A percentile compares a stretch with the other conserved stretches of the same genome.
These are phyloP conservation scores for Cryptosporidium meleagridis DNA, from an alignment of 169 alveolate genomes.

Conservation along the genomic window DNA sequence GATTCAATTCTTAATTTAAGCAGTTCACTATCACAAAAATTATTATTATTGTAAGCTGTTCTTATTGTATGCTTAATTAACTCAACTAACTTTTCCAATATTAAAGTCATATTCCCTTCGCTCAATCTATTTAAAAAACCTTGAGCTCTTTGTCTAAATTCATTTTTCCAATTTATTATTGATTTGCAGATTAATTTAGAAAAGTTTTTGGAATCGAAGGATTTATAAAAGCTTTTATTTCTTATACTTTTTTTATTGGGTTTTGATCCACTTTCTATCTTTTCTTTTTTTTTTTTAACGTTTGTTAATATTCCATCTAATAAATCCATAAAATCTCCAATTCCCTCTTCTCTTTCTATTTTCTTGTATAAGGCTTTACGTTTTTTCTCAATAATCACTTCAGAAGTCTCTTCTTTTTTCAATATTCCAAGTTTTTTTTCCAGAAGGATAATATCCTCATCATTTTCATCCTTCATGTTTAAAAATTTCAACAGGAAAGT, in stretches of 20 bases:
- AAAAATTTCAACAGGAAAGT: background rate
- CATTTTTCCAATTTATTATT: constrained; percentile 9
- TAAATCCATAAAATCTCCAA: constrained; percentile 61
- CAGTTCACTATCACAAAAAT: background rate
- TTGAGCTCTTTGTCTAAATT: constrained; percentile 14
- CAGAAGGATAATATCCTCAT: constrained; percentile 5
- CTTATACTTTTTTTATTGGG: background rate
- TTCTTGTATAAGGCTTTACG: constrained; percentile 19
- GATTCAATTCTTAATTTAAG: constrained; percentile 6
- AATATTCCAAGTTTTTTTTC: constrained; percentile 45
- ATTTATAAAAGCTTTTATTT: background rate
- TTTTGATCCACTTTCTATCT: background rate
- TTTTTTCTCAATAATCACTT: background rate
- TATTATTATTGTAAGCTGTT: background rate
- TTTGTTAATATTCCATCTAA: constrained; percentile 23
- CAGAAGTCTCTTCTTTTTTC: background rate
- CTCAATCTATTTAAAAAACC: constrained; percentile 63
- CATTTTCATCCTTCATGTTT: background rate
- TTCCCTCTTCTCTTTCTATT: constrained; percentile 55
- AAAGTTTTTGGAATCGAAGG: background rate
- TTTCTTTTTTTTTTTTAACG: background rate
- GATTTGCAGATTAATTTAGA: background rate
- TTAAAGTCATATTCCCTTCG: constrained; percentile 70
- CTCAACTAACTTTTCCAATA: constrained; percentile 16
- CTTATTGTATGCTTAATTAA: background rate